phyloP scores from a whole-genome alignment of 1,139 yeast genomes.

The Protomyces inouyei region DNA sequence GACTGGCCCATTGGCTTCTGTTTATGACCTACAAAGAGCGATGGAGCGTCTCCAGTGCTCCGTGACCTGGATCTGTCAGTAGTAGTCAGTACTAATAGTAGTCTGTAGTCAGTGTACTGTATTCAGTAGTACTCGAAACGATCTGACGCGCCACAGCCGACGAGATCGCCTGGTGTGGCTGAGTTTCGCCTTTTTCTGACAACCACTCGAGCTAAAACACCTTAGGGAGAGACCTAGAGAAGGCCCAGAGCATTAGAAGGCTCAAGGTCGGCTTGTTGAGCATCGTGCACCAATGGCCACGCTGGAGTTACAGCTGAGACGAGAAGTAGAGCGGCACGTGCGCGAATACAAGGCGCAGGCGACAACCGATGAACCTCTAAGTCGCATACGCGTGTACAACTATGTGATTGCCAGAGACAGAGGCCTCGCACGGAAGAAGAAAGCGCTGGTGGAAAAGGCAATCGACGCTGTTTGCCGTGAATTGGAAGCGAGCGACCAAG shows the following conservation, averaged over 20 bases:
- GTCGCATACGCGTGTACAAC: conserved; percentile 12
- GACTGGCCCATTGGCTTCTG: conserved; percentile 3
- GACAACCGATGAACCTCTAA: conserved; percentile 4
- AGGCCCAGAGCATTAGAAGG: no score
- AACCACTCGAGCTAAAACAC: no score
- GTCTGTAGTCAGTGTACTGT: no score
- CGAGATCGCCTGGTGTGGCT: background rate
- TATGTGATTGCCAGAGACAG: conserved; percentile 12
- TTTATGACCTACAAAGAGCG: background rate
- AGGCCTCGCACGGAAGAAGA: conserved; percentile 16
- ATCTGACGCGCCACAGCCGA: no score
- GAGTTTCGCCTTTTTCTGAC: background rate
- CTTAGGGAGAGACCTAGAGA: no score
- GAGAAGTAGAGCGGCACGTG: conserved; percentile 8
- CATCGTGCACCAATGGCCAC: background rate
- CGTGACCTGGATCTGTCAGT: no score
- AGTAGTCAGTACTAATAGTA: no score
- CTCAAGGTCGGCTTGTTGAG: no score
- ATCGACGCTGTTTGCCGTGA: conserved; percentile 18
- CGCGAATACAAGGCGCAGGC: background rate
- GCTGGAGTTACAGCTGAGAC: conserved; percentile 4
- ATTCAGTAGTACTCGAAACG: no score
- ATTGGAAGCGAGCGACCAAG: background rate
- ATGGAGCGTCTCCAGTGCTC: background rate
- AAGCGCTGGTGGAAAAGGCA: conserved; percentile 10